Evolutionary conservation across 352 stramenopile genomes (phyloP).

Genomic region (Globisporangium takayamanum): DNA sequence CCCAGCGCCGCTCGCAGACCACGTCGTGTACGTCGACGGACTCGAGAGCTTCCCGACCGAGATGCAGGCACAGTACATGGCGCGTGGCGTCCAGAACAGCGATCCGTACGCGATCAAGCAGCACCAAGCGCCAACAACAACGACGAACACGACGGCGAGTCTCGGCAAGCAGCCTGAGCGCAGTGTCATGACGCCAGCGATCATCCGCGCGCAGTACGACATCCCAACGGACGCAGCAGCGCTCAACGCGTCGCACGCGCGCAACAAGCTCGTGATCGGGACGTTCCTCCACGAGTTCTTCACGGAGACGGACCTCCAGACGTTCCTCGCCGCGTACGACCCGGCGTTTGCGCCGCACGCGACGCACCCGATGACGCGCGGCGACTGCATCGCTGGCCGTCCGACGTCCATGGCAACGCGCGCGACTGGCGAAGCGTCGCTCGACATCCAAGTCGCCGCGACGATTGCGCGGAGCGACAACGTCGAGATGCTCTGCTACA

Average conservation of each 20-base stretch:
- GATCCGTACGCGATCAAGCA: slow-evolving; percentile 33
- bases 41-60: slow-evolving; percentile 70
- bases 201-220: slow-evolving; percentile 56
- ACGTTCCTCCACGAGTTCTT: slow-evolving; percentile 71
- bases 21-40: slow-evolving; percentile 58
- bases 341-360: slow-evolving; percentile 9
- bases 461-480: slow-evolving; percentile 36
- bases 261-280: slow-evolving; percentile 56
- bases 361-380: slow-evolving; percentile 22
- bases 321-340: slow-evolving; percentile 33
- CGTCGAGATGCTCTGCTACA: slow-evolving; percentile 62
- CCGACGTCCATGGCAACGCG: slow-evolving; percentile 4
- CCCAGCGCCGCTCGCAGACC: slow-evolving; percentile 24
- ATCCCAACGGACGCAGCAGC: slow-evolving; percentile 24
- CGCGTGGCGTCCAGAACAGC: slow-evolving; percentile 20
- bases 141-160: slow-evolving; percentile 2
- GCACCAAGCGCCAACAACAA: slow-evolving; percentile 2
- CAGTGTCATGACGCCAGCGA: slow-evolving; percentile 24
- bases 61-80: slow-evolving; percentile 47
- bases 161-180: too few relatives aligned
- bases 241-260: slow-evolving; percentile 13
- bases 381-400: slow-evolving; percentile 28
- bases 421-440: slow-evolving; percentile 56
- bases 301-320: slow-evolving; percentile 40
- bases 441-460: slow-evolving; percentile 59